A percentile compares a stretch with the other conserved stretches of the same genome.
phyloP scores from a whole-genome alignment of 805 yeast species.

The Zygoascus bituminiphila region DNA sequence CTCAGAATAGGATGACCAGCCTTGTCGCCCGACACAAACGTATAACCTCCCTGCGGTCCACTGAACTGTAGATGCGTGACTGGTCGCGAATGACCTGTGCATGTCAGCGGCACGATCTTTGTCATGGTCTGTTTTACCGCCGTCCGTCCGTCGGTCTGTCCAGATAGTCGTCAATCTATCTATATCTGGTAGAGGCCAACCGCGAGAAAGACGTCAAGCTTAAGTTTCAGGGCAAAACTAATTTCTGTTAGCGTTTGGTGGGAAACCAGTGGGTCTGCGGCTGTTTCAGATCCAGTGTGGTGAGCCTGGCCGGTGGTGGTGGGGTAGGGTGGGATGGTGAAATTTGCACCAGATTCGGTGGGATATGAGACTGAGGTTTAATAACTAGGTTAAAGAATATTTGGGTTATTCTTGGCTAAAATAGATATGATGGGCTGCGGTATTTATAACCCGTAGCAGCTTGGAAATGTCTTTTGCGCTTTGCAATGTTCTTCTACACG shows the following conservation, averaged over 20 bases:
- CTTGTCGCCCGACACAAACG: conserved; percentile 28
- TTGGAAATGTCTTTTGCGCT: too few species aligned
- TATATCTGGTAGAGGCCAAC: neutral
- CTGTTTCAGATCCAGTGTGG: neutral
- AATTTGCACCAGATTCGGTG: too few species aligned
- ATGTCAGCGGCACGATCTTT: conserved; percentile 27
- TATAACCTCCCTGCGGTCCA: conserved; percentile 11
- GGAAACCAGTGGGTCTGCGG: neutral
- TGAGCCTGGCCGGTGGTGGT: too few species aligned
- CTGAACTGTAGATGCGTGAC: conserved; percentile 28
- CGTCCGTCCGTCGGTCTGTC: neutral
- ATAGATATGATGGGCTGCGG: too few species aligned
- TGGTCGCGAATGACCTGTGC: conserved; percentile 31
- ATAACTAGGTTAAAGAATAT: too few species aligned
- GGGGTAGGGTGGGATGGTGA: too few species aligned
- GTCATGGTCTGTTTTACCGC: conserved; percentile 9
- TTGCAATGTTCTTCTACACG: too few species aligned
- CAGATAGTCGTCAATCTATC: neutral
- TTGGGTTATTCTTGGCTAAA: too few species aligned
- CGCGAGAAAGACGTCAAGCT: neutral
- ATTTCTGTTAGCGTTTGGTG: neutral
- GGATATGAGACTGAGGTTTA: too few species aligned
- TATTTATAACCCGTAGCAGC: too few species aligned
- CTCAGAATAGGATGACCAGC: conserved; percentile 30
- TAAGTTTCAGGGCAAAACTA: neutral